phyloP scores from a whole-genome alignment of 495 filamentous ascomycete genomes.

The Penicillium ochrochloron region DNA sequence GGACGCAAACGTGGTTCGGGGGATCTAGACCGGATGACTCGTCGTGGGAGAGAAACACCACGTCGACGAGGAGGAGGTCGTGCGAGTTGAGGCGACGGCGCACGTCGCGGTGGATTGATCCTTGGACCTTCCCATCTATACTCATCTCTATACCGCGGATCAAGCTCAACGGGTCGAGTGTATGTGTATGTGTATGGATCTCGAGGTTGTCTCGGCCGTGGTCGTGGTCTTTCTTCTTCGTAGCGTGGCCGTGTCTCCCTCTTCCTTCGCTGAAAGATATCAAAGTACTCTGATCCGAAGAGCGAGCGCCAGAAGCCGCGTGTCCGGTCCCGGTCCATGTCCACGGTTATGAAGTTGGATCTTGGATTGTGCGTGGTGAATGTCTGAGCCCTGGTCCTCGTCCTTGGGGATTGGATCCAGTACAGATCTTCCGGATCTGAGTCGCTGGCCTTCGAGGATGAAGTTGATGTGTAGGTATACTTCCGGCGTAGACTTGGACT shows the following conservation, averaged over 20 bases:
- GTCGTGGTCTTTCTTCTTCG: not conserved
- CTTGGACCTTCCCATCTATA: not conserved
- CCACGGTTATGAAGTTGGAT: not conserved
- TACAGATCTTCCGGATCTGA: not conserved
- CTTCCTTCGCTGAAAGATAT: not conserved
- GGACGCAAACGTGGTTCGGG: not conserved
- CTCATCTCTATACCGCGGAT: not conserved
- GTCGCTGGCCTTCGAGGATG: not conserved
- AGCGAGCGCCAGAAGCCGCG: not conserved
- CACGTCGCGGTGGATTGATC: not conserved
- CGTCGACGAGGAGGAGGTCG: not conserved
- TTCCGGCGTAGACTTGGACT: not conserved
- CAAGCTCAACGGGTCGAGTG: not conserved
- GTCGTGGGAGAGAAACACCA: not conserved
- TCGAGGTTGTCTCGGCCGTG: not conserved
- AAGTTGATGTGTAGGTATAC: not conserved
- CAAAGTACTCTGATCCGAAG: not conserved
- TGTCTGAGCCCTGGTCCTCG: not conserved
- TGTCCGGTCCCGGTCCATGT: not conserved
- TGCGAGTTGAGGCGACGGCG: not conserved
- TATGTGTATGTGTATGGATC: not conserved
- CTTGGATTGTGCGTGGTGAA: not conserved
- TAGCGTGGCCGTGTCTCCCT: not conserved
- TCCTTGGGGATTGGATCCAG: not conserved
- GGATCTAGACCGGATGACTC: not conserved